Base-by-base conservation (phyloP, 2,329 filamentous ascomycete species). In the Rhynchosporium secalis region DNA sequence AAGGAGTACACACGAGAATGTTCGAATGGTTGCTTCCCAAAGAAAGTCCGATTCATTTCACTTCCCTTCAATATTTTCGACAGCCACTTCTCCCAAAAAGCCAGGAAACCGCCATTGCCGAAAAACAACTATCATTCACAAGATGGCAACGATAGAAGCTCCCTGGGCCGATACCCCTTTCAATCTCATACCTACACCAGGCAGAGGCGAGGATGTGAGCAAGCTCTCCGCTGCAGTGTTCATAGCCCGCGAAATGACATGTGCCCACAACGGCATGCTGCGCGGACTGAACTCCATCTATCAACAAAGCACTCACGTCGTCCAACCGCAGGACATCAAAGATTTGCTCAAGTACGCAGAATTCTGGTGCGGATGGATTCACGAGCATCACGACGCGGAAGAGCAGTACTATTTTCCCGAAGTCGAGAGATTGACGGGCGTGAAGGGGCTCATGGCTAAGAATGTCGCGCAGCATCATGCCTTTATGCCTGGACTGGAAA, bases 401-500 rank as follows among this genome's bases (percentile, higher is more conserved):
- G 79, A 80, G 57, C 62, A 58, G 1, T 55, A 65, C 45, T 70
- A 79, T 40, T 80, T 81, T 64, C 76, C 77, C 0, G 66, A 69
- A 0, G 71, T 79, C 20, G 75, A 78, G 60, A 58, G 67, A 29
- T 62, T 76, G 29, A 63, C 73, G 0, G 76, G 74, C 0, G 73
- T 75, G 13, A 67, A 70, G 49, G 76, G 75, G 1, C 57, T 79
- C 13, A 79, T 79, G 76, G 76, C 76, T 6, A 66, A 56, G 46
- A 80, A 78, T 64, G 68, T 79, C 4, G 71, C 72, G 15, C 77
- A 81, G 56, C 78, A 79, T 66, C 66, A 71, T 5, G 66, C 69
- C 1, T 80, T 81, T 60, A 72, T 76, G 31, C 65, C 64, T 1
- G 77, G 77, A 0, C 60, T 80, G 4, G 68, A 72, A 0, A 60